Base-by-base conservation (phyloP, 177 flowering plant species). In the Telopea speciosissima region DNA sequence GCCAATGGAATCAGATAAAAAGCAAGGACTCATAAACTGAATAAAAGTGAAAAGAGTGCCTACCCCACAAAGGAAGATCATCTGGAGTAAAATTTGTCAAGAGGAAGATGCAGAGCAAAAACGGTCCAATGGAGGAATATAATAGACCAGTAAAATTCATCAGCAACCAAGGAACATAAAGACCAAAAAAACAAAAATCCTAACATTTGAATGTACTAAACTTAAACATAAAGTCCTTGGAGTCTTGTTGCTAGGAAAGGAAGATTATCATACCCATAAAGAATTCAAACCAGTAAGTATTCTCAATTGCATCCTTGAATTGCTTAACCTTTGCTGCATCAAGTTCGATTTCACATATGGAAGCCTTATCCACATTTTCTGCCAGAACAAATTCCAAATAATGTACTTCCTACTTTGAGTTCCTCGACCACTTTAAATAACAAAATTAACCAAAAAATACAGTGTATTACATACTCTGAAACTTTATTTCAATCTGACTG, bases 1-100 rank as follows among this genome's bases (percentile, higher is more conserved):
- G 23, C 17, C 54, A 49, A 33, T 36, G 52, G 16, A 67, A 71
- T 62, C 28, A 62, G 62, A 63, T 63, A 67, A 66, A 36, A 13
- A 42, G 63, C 44, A 67, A 72, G 13, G 24, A 58, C 19, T 68
- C 14, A 63, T 36, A 69, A 69, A 65, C 17, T 33, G 8, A 36
- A 5, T 12, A 68, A 23, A 44, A 17, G 17, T 45, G 54, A 69
- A 7, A 19, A 3, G 25, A 65, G 67, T 65, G 25, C 97, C 75
- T 95, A 95, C 99, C 98, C 99, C 99, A 90, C 44, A 92, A 71
- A 59, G 97, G 99, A 75, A 95, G 85, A 77, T 93, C 99, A 80
- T 95, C 99, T 95, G 94, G 67, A 74, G 28, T 62, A 62, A 71
- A 58, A 72, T 59, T 67, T 72, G 77, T 74, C 81, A 73, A 3